Base-by-base conservation (phyloP, 805 yeast genomes). In the Nakazawaea anatomiae region DNA sequence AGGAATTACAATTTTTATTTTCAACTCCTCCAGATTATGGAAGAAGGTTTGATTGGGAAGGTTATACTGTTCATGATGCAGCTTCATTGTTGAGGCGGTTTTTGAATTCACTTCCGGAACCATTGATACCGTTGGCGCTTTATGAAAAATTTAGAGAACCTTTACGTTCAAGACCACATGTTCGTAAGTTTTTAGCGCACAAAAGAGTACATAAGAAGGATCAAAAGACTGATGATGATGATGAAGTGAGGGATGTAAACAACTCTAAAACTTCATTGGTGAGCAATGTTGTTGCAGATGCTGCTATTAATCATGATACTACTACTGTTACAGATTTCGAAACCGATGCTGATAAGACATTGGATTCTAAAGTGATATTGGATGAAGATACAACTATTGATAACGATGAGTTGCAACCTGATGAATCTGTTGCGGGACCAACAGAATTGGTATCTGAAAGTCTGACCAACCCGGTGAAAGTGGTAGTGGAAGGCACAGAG, bases 1-100 rank as follows among this genome's bases (percentile, higher is more conserved):
- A 89, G 58, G 91, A 89, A 57, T 73, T 94, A 39, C 98, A 94
- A 65, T 76, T 79, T 39, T 74, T 84, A 11, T 94, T 94, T 71
- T 88, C 91, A 50, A 70, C 87, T 1, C 89, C 97, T 2, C 98
- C 99, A 0, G 82, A 81, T 53, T 94, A 86, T 64, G 99, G 99
- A 14, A 80, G 89, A 47, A 86, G 85, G 57, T 76, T 91, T 43
- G 80, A 79, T 57, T 94, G 98, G 99, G 90, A 88, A 46, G 92
- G 96, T 0, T 94, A 82, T 68, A 89, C 90, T 0, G 97, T 92
- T 10, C 99, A 94, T 69, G 99, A 94, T 67, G 97, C 97, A 1
- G 96, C 98, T 1, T 87, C 94, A 18, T 74, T 94, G 27, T 77
- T 94, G 52, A 77, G 98, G 63, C 74, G 99, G 51, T 94, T 80